Percentiles rank a stretch among this genome's conserved stretches.
These are phyloP conservation scores for Lachnellula subtilissima DNA, from an alignment of 2,329 filamentous ascomycete genomes.

Conservation along the genomic window DNA sequence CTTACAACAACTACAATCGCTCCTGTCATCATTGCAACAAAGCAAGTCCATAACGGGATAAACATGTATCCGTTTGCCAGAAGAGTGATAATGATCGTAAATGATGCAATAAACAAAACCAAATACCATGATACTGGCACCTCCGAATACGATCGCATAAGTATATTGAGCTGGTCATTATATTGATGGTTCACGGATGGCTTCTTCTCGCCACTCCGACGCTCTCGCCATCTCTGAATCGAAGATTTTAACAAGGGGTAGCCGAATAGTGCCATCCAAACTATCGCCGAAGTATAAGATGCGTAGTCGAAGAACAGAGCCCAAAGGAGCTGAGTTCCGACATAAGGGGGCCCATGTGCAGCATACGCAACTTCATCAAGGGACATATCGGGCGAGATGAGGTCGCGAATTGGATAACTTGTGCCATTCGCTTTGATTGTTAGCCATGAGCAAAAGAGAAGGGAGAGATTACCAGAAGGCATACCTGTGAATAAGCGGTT, in stretches of 20 bases:
- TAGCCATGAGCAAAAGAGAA: neutral
- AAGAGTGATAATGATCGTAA: constrained; percentile 47
- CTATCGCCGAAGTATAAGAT: constrained; percentile 51
- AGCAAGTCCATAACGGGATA: constrained; percentile 56
- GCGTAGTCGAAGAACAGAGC: constrained; percentile 57
- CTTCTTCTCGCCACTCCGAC: constrained; percentile 29
- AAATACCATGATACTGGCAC: constrained; percentile 56
- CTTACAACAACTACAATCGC: constrained; percentile 45
- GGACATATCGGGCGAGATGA: constrained; percentile 33
- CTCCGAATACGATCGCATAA: constrained; percentile 53
- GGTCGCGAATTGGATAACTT: constrained; percentile 31
- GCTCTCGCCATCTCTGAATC: constrained; percentile 39
- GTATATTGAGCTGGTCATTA: constrained; percentile 52
- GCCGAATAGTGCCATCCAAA: constrained; percentile 55
- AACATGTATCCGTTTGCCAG: constrained; percentile 48
- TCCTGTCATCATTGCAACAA: constrained; percentile 51
- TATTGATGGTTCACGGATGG: constrained; percentile 50
- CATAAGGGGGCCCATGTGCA: constrained; percentile 50
- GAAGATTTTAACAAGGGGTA: constrained; percentile 43
- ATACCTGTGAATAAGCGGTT: constrained; percentile 50
- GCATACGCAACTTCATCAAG: constrained; percentile 39
- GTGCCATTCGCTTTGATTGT: constrained; percentile 30
- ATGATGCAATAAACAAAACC: constrained; percentile 44
- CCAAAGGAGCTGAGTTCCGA: constrained; percentile 55
- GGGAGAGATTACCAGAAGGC: neutral